Base-by-base conservation (phyloP, 331 rosid genomes). In the Prunus yedoensis region DNA sequence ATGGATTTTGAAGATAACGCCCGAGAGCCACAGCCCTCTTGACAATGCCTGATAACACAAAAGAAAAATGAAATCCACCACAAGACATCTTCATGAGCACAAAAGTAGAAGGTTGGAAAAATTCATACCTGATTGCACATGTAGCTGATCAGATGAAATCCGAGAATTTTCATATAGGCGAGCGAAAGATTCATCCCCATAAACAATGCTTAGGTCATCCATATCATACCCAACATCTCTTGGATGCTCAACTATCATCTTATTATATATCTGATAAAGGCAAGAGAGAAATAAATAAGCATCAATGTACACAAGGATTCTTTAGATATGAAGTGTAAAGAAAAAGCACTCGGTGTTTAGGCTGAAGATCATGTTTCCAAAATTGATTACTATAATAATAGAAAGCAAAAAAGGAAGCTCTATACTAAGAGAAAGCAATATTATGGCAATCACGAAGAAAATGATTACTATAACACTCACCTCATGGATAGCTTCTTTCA, bases 231-330 rank as follows among this genome's bases (percentile, higher is more conserved):
- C 99, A 64, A 95, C 96, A 81, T 92, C 97, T 79, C 99, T 90
- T 47, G 99, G 99, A 73, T 95, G 90, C 85, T 92, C 97, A 85
- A 92, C 99, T 60, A 95, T 96, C 99, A 95, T 95, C 88, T 95
- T 95, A 72, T 83, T 92, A 76, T 90, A 92, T 67, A 95, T 88
- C 99, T 95, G 84, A 82, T 67, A 74, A 66, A 77, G 57, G 63
- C 67, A 78, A 63, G 57, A 74, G 74, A 41, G 10, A 52, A 78
- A 82, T 23, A 83, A 18, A 72, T 66, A 43, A 68, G 63, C 38
- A 58, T 43, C 47, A 66, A 16, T 52, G 27, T 64, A 46, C 38
- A 20, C 35, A 23, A 32, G 38, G 15, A 3, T 32, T 32, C 38
- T 32, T 32, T 32, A 64, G 21, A 75, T 45, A 71, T 73, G 68